Base-by-base conservation (phyloP, 1,139 yeast genomes). In the Kurtzmaniella quercitrusa region DNA sequence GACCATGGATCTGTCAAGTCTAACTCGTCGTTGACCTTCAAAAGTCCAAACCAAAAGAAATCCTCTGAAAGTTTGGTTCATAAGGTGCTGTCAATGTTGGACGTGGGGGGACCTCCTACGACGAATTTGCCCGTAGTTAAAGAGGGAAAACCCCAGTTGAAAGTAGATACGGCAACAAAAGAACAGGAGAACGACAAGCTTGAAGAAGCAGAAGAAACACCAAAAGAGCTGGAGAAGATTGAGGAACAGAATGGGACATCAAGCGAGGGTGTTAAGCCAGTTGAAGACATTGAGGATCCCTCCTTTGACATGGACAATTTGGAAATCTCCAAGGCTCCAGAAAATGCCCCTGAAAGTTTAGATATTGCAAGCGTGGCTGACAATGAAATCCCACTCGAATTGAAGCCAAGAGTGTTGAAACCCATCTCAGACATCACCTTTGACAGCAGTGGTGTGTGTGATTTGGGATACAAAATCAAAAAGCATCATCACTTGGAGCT, bases 401-500 rank as follows among this genome's bases (percentile, higher is more conserved):
- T 44, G 15, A 38, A 40, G 18, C 41, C 44, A 2, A 34, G 36
- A 33, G 38, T 10, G 19, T 41, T 44, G 29, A 44, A 41, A 25
- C 24, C 54, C n/a, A 41, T 44, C 10, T 37, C 48, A 6, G 54
- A 54, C 39, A 46, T 50, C 46, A 52, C 41, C 34, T 42, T 68
- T 23, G 75, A 68, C 43, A 45, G 56, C 23, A 57, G 52, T 46
- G 76, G 77, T 2, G 43, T 56, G 40, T 71, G 77, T 51, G 72
- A 71, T 31, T 62, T 73, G 45, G 79, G 79, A 2, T 73, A 73
- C 49, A 66, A 58, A 50, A 59, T 73, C 40, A 70, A 60, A 48
- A 71, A 63, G 52, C 79, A 73, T 51, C 75, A 71, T 52, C 79
- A 73, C 51, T 55, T 63, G 40, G 76, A 70, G 12, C 58, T 70